Conservation (phyloP, 768 basidiomycete genomes). For the Trametes maxima region DNA sequence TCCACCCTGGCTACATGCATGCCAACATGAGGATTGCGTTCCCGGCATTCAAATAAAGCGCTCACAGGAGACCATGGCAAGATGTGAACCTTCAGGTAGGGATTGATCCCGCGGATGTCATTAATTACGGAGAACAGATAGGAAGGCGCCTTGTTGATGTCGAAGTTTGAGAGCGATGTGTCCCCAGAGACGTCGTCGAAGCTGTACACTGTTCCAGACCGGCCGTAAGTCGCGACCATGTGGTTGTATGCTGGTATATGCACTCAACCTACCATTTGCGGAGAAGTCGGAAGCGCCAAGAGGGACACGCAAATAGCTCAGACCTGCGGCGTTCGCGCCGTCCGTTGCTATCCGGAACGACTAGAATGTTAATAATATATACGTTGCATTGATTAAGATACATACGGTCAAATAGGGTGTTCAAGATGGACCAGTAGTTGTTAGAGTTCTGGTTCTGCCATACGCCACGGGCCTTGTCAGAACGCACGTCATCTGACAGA, state of each 20-base stretch:
- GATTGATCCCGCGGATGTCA: constrained; percentile 65
- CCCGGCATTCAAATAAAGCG: neutral
- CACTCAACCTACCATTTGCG: constrained; percentile 43
- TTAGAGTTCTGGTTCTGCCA: constrained; percentile 50
- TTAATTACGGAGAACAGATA: constrained; percentile 63
- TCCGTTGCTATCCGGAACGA: constrained; percentile 48
- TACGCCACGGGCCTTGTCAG: neutral
- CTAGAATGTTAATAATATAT: neutral
- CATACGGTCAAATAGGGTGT: constrained; percentile 56
- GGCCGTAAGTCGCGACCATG: neutral
- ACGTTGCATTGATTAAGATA: neutral
- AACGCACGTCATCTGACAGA: neutral
- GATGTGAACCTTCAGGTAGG: constrained; percentile 54
- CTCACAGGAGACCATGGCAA: constrained; percentile 77
- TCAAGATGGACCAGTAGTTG: constrained; percentile 61
- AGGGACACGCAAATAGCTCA: constrained; percentile 69
- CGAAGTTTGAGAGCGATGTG: constrained; percentile 57
- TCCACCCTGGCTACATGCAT: constrained; percentile 68
- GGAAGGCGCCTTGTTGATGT: constrained; percentile 58
- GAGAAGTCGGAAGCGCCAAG: constrained; percentile 81
- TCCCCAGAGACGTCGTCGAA: constrained; percentile 67
- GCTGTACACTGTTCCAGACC: constrained; percentile 50
- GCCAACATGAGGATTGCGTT: neutral
- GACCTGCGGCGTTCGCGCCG: constrained; percentile 61
- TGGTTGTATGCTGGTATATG: neutral